phyloP scores from a whole-genome alignment of 176 grass and related monocot species.

The Microstegium vimineum region DNA sequence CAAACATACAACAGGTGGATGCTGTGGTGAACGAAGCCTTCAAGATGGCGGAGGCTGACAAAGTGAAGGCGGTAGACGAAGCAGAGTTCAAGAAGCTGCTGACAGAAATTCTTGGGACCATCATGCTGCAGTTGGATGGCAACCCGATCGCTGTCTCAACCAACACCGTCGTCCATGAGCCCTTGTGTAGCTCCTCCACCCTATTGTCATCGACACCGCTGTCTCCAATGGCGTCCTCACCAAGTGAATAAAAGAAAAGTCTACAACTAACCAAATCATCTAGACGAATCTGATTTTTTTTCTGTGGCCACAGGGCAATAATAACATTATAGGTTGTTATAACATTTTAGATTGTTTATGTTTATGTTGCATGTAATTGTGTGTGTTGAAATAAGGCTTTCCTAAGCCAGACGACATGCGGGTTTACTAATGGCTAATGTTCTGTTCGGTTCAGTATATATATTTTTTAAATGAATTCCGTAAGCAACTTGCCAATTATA shows the following conservation, averaged over 20 bases:
- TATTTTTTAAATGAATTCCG: too few relatives aligned
- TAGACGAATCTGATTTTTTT: not conserved
- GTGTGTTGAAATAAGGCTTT: not conserved
- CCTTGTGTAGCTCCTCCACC: constrained; percentile 41
- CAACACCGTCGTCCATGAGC: constrained; percentile 73
- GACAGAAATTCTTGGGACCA: constrained; percentile 64
- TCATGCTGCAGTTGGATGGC: constrained; percentile 81
- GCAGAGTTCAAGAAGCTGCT: constrained; percentile 72
- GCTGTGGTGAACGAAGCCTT: constrained; percentile 60
- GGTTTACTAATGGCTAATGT: too few relatives aligned
- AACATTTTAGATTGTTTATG: not conserved
- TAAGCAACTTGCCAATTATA: too few relatives aligned
- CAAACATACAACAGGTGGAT: constrained; percentile 46
- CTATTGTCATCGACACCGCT: constrained; percentile 37
- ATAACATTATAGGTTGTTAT: not conserved
- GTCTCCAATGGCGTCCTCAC: constrained; percentile 33
- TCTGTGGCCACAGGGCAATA: not conserved
- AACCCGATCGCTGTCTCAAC: constrained; percentile 59
- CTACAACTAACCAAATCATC: not conserved
- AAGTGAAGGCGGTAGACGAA: constrained; percentile 53
- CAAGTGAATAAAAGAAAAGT: constrained; percentile 7
- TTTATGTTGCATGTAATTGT: not conserved
- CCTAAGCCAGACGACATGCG: not conserved
- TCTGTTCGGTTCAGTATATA: too few relatives aligned
- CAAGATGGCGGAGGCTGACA: constrained; percentile 50